A percentile compares a stretch with the other conserved stretches of the same genome.
phyloP scores from a whole-genome alignment of 2,329 filamentous ascomycete genomes.

The Colletotrichum incanum region DNA sequence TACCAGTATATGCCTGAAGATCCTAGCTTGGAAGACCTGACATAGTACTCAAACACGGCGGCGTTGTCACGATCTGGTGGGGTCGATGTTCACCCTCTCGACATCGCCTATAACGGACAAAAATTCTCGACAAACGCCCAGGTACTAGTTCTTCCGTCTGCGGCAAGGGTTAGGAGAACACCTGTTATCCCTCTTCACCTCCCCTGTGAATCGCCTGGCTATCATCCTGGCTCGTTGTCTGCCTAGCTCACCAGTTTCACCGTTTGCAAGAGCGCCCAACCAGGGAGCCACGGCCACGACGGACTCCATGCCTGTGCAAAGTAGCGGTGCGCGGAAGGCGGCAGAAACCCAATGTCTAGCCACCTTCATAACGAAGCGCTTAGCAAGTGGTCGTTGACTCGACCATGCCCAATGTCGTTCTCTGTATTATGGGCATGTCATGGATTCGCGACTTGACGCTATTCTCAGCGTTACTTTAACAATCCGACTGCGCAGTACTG shows the following conservation, averaged over 20 bases:
- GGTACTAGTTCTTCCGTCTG: constrained; percentile 11
- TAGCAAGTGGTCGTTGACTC: constrained; percentile 56
- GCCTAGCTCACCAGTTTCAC: constrained; percentile 10
- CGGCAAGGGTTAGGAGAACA: constrained; percentile 19
- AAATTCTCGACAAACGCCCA: constrained; percentile 35
- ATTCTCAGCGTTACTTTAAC: constrained; percentile 27
- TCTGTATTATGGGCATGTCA: constrained; percentile 17
- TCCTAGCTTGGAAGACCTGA: background rate
- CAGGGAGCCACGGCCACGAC: constrained; percentile 19
- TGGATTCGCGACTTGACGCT: constrained; percentile 7
- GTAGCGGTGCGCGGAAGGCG: constrained; percentile 52
- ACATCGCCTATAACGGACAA: constrained; percentile 6
- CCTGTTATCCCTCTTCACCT: constrained; percentile 1
- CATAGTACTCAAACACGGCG: constrained; percentile 12
- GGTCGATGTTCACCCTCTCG: constrained; percentile 9
- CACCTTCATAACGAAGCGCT: constrained; percentile 45
- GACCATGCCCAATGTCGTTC: constrained; percentile 46
- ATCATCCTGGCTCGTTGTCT: background rate
- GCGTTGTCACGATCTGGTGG: constrained; percentile 32
- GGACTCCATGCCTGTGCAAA: constrained; percentile 10
- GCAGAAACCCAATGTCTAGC: constrained; percentile 55
- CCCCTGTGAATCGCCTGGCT: constrained; percentile 5
- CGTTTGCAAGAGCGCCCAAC: constrained; percentile 35
- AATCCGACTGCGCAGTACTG: background rate
- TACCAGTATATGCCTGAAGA: background rate